These are phyloP conservation scores for Globisporangium cylindrosporum DNA, from an alignment of 352 stramenopile species.

Conservation along the genomic window DNA sequence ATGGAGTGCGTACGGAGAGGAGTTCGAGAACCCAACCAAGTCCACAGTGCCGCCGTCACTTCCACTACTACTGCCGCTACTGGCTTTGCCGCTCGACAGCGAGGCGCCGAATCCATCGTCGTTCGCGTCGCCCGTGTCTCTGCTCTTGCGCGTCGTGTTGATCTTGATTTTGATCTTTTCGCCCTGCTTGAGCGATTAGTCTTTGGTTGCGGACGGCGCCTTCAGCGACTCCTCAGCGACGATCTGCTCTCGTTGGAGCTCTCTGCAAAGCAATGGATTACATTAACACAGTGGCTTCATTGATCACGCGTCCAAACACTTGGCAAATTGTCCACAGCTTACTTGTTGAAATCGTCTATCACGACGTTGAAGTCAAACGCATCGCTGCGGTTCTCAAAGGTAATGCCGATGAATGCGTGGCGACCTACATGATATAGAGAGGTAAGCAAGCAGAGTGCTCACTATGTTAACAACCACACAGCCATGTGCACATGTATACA, in stretches of 20 bases:
- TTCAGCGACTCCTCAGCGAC: conserved; percentile 31
- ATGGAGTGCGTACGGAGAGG: neutral
- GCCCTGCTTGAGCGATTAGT: conserved; percentile 92
- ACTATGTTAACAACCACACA: neutral
- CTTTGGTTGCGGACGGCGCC: conserved; percentile 45
- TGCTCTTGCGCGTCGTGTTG: conserved; percentile 55
- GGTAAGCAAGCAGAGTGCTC: neutral
- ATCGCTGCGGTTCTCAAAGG: conserved; percentile 93
- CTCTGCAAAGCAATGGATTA: conserved; percentile 21
- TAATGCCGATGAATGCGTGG: conserved; percentile 92
- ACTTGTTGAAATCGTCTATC: conserved; percentile 89
- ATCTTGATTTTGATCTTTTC: conserved; percentile 91
- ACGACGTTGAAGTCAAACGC: conserved; percentile 95
- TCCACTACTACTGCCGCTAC: neutral
- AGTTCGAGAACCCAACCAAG: neutral
- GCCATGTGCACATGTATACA: neutral
- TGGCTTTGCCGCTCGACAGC: neutral
- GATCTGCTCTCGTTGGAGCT: conserved; percentile 57
- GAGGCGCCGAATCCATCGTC: conserved; percentile 15
- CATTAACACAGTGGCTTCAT: too few relatives aligned
- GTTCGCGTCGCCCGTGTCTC: conserved; percentile 33
- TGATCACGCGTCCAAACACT: too few relatives aligned
- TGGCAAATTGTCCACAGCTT: neutral
- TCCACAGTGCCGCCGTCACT: neutral
- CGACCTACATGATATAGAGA: conserved; percentile 13